These are phyloP conservation scores for Cicer arietinum DNA, from an alignment of 306 rosid genomes.

Conservation along the genomic window DNA sequence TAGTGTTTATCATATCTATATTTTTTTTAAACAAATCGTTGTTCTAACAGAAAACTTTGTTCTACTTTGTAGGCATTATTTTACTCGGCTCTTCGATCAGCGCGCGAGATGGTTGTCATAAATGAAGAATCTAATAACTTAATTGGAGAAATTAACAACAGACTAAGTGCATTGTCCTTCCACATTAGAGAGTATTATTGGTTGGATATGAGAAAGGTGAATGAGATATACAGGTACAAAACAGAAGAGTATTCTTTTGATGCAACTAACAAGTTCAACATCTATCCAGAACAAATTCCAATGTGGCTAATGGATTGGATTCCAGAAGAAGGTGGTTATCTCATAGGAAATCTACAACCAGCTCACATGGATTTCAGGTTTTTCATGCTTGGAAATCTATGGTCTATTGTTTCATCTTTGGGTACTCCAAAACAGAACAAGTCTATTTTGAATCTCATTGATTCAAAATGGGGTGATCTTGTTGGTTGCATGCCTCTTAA, in stretches of 20 bases:
- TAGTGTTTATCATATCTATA: too few species aligned
- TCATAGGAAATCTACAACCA: slow-evolving; percentile 93
- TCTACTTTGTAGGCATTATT: slow-evolving; percentile 72
- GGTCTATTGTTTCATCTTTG: slow-evolving; percentile 88
- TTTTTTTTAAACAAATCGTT: too few species aligned
- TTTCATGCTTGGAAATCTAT: slow-evolving; percentile 93
- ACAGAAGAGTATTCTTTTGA: slow-evolving; percentile 93
- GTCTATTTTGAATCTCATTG: slow-evolving; percentile 74
- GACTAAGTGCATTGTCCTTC: slow-evolving; percentile 88
- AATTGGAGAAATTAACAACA: slow-evolving; percentile 77
- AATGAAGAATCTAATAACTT: slow-evolving; percentile 72
- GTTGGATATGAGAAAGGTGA: slow-evolving; percentile 86
- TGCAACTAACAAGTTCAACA: slow-evolving; percentile 93
- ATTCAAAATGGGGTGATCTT: slow-evolving; percentile 89
- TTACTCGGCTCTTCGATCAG: slow-evolving; percentile 90
- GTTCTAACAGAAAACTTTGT: neutral
- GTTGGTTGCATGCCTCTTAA: slow-evolving; percentile 90
- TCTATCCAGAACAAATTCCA: slow-evolving; percentile 97
- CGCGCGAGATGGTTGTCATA: slow-evolving; percentile 74
- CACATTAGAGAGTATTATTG: slow-evolving; percentile 96
- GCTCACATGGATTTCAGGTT: slow-evolving; percentile 99
- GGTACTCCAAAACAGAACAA: slow-evolving; percentile 90
- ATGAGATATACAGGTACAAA: slow-evolving; percentile 94
- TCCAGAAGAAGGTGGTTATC: slow-evolving; percentile 91
- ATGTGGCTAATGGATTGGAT: slow-evolving; percentile 94